A percentile compares a stretch with the other conserved stretches of the same genome.
Evolutionary conservation across 139 green algal species (phyloP).

Genomic region (Zygnema circumcarinatum): DNA sequence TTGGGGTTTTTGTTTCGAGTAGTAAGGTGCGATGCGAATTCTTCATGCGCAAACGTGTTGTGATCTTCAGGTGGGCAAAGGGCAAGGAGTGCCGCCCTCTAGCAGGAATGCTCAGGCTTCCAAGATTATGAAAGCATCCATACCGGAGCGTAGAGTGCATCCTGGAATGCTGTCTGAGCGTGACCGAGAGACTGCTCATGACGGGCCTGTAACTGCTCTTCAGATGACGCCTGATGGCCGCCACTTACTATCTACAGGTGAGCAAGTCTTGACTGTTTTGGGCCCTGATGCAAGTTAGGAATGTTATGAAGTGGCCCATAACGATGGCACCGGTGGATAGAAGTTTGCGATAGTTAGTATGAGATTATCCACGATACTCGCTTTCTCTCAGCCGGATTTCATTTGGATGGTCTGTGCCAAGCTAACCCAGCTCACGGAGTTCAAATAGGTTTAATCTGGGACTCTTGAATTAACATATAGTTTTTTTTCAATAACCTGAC

Average conservation of each 20-base stretch:
- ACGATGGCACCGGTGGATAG: too few species aligned
- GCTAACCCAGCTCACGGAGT: too few species aligned
- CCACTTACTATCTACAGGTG: slow-evolving; percentile 67
- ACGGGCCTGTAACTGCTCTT: slow-evolving; percentile 58
- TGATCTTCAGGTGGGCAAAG: neutral
- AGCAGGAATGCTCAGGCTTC: neutral
- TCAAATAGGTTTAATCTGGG: too few species aligned
- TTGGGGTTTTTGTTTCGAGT: slow-evolving; percentile 14
- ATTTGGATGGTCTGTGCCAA: too few species aligned
- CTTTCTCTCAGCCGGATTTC: neutral
- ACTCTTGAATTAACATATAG: too few species aligned
- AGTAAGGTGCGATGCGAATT: neutral
- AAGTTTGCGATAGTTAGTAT: too few species aligned
- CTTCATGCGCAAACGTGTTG: neutral
- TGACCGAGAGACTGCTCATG: slow-evolving; percentile 20
- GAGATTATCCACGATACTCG: neutral
- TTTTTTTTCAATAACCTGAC: too few species aligned
- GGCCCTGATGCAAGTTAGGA: neutral
- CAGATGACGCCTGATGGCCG: slow-evolving; percentile 72
- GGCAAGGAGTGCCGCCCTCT: neutral
- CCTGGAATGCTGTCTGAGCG: neutral
- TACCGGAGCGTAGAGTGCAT: neutral
- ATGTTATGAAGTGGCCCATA: neutral
- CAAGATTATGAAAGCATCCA: neutral
- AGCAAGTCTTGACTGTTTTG: too few species aligned